Conservation (phyloP, 208 protist genomes). For the Endotrypanum monterogeii region DNA sequence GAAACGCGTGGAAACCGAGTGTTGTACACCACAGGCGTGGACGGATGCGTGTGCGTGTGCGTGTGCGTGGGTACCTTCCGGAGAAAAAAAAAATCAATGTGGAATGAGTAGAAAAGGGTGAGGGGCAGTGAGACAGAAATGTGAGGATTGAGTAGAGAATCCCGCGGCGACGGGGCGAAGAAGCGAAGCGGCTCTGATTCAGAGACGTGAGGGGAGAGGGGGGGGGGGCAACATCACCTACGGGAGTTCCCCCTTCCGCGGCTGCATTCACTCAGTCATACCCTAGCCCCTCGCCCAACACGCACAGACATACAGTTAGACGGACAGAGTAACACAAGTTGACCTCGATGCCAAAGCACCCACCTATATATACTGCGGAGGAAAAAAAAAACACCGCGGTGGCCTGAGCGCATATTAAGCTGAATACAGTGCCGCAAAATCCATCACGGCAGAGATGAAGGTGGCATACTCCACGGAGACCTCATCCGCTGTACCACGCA, state of each 20-base stretch:
- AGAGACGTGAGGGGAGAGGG: too few species aligned
- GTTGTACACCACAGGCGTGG: background rate
- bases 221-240: too few species aligned
- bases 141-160: too few species aligned
- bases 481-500: slow-evolving; percentile 8
- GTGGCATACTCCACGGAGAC: slow-evolving; percentile 33
- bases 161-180: too few species aligned
- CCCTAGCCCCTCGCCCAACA: too few species aligned
- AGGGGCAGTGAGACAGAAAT: background rate
- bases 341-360: background rate
- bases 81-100: background rate
- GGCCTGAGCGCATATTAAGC: background rate
- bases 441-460: slow-evolving; percentile 33
- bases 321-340: slow-evolving; percentile 1
- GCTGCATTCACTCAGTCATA: too few species aligned
- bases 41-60: background rate
- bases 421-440: slow-evolving; percentile 12
- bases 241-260: too few species aligned
- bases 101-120: background rate
- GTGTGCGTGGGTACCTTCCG: background rate
- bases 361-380: too few species aligned
- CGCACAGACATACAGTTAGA: background rate
- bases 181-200: too few species aligned
- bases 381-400: background rate
- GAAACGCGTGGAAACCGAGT: too few species aligned